A percentile compares a stretch with the other conserved stretches of the same genome.
Conservation (phyloP, 768 basidiomycete genomes). For the Auricularia sp. region DNA sequence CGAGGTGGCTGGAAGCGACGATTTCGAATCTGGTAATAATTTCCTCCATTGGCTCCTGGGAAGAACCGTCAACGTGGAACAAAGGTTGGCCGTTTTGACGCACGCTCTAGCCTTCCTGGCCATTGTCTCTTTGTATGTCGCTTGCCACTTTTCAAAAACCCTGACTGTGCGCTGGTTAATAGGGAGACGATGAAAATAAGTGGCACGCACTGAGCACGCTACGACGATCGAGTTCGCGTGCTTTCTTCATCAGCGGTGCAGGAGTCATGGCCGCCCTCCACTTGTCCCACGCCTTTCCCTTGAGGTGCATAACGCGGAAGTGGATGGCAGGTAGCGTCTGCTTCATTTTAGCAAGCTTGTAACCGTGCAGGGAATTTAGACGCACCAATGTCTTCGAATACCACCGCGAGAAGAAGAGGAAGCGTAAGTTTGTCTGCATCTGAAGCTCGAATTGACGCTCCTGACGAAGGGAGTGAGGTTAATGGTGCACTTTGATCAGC, state of each 20-base stretch:
- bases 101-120: constrained; percentile 78
- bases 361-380: constrained; percentile 4
- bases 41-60: too few species aligned
- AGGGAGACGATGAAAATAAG: neutral
- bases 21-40: neutral
- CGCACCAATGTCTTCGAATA: constrained; percentile 61
- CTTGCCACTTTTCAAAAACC: constrained; percentile 56
- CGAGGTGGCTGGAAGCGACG: neutral
- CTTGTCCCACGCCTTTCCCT: constrained; percentile 48
- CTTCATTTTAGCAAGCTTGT: constrained; percentile 3
- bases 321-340: constrained; percentile 74
- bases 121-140: constrained; percentile 56
- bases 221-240: constrained; percentile 49
- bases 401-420: constrained; percentile 66
- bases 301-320: constrained; percentile 55
- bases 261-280: constrained; percentile 68
- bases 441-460: constrained; percentile 52
- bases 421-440: constrained; percentile 49
- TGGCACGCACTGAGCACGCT: constrained; percentile 46
- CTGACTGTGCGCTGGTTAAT: constrained; percentile 28
- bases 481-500: constrained; percentile 5
- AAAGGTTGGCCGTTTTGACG: constrained; percentile 25
- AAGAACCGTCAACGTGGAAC: neutral
- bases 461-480: constrained; percentile 23
- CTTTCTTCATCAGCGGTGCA: constrained; percentile 53